Conservation (phyloP, 176 grass and related monocot species). For the Metroxylon sagu region DNA sequence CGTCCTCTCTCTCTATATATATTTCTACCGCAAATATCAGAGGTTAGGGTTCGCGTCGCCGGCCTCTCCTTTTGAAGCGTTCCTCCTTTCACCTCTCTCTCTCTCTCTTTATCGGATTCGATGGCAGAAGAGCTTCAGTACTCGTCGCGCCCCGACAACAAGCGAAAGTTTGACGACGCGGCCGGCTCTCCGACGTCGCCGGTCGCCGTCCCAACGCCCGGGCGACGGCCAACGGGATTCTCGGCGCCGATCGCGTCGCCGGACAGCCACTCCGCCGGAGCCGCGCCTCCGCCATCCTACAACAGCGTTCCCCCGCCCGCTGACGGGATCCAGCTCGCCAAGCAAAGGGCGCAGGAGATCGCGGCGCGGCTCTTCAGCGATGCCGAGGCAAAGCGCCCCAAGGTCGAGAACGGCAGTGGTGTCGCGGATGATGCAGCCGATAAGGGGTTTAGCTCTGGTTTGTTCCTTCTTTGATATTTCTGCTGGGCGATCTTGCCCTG, state of each 20-base stretch:
- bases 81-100: no score
- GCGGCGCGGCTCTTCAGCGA: conserved; percentile 83
- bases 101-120: neutral
- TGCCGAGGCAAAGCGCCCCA: conserved; percentile 87
- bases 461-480: neutral
- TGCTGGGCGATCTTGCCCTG: conserved; percentile 12
- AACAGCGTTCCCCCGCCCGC: conserved; percentile 67
- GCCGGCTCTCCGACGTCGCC: conserved; percentile 21
- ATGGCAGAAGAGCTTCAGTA: conserved; percentile 64
- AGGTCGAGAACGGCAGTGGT: conserved; percentile 51
- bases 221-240: conserved; percentile 40
- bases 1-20: no score
- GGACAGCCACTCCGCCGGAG: neutral
- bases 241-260: conserved; percentile 47
- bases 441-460: conserved; percentile 28
- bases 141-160: conserved; percentile 52
- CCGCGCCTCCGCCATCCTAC: conserved; percentile 25
- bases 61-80: no score
- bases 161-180: conserved; percentile 74
- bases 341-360: conserved; percentile 89
- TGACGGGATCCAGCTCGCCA: conserved; percentile 88
- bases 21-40: no score
- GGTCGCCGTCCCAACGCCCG: conserved; percentile 19
- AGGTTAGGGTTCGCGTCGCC: no score
- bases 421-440: conserved; percentile 19